These are phyloP conservation scores for Talinum fruticosum DNA, from an alignment of 148 eudicot genomes.

Conservation along the genomic window DNA sequence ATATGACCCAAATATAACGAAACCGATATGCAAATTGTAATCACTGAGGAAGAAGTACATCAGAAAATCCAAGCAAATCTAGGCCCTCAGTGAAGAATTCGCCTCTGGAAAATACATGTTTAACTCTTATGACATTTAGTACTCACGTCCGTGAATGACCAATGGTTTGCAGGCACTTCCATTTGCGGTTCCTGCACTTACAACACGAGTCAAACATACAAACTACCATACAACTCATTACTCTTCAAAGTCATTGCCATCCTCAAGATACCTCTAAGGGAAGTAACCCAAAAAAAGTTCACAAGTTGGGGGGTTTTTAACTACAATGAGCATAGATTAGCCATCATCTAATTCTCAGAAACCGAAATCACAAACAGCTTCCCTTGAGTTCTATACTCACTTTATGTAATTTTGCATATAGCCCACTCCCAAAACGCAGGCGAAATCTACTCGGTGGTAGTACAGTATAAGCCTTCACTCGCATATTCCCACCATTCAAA, in stretches of 20 bases:
- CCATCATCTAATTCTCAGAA: not conserved
- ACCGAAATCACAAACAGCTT: not conserved
- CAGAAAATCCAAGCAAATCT: not conserved
- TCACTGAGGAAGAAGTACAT: not conserved
- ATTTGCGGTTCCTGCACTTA: constrained; percentile 1
- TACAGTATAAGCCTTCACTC: too few relatives aligned
- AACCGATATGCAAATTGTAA: not conserved
- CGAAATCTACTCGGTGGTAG: too few relatives aligned
- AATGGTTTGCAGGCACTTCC: constrained; percentile 7
- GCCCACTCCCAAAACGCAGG: not conserved
- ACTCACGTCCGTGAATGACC: constrained; percentile 5
- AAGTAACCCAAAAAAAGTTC: not conserved
- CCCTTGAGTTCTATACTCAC: not conserved
- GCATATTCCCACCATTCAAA: not conserved
- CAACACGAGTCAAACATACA: not conserved
- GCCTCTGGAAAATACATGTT: not conserved
- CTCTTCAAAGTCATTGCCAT: not conserved
- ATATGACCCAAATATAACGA: not conserved
- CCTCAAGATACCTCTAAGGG: not conserved
- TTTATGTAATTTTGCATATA: not conserved
- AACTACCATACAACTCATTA: not conserved
- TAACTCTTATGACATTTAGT: not conserved
- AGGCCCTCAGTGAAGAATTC: not conserved
- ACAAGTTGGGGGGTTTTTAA: not conserved
- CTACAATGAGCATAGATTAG: not conserved